A percentile compares a stretch with the other conserved stretches of the same genome.
Conservation (phyloP, 1,139 yeast genomes). For the Pichia terricola region DNA sequence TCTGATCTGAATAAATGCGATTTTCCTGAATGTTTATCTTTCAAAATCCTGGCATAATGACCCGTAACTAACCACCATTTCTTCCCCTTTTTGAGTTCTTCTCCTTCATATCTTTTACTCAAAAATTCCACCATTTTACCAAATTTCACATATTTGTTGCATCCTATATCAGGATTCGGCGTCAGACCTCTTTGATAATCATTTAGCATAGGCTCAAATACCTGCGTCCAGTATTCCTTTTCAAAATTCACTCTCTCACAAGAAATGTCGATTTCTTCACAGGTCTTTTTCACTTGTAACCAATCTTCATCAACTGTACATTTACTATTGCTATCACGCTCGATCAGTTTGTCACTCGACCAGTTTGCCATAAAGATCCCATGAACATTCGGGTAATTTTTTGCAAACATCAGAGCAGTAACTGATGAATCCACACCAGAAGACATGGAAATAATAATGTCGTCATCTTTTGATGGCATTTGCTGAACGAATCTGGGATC, state of each 20-base stretch:
- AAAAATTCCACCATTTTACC: slow-evolving; percentile 62
- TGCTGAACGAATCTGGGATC: slow-evolving; percentile 26
- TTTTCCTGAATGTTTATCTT: slow-evolving; percentile 22
- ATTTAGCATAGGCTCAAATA: slow-evolving; percentile 83
- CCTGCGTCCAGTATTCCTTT: slow-evolving; percentile 84
- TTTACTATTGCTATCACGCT: slow-evolving; percentile 22
- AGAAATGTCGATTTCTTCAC: slow-evolving; percentile 51
- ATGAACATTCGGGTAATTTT: slow-evolving; percentile 41
- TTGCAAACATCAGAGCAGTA: slow-evolving; percentile 63
- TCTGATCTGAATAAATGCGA: slow-evolving; percentile 49
- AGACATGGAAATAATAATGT: slow-evolving; percentile 81
- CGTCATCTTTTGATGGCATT: slow-evolving; percentile 43
- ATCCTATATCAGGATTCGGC: slow-evolving; percentile 91
- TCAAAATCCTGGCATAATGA: slow-evolving; percentile 68
- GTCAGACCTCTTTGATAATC: slow-evolving; percentile 65
- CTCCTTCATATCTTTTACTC: slow-evolving; percentile 25
- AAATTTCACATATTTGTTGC: slow-evolving; percentile 79
- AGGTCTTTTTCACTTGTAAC: slow-evolving; percentile 68
- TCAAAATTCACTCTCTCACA: slow-evolving; percentile 79
- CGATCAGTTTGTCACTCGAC: slow-evolving; percentile 32
- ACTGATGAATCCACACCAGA: slow-evolving; percentile 96
- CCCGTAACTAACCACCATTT: slow-evolving; percentile 92
- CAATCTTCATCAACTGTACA: slow-evolving; percentile 78
- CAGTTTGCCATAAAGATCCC: slow-evolving; percentile 95
- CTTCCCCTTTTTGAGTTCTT: slow-evolving; percentile 14